Evolutionary conservation across 2,329 filamentous ascomycete species (phyloP), one percentile per base, ranked within the genome.

Genomic region (Plectosphaerella cucumerina): DNA sequence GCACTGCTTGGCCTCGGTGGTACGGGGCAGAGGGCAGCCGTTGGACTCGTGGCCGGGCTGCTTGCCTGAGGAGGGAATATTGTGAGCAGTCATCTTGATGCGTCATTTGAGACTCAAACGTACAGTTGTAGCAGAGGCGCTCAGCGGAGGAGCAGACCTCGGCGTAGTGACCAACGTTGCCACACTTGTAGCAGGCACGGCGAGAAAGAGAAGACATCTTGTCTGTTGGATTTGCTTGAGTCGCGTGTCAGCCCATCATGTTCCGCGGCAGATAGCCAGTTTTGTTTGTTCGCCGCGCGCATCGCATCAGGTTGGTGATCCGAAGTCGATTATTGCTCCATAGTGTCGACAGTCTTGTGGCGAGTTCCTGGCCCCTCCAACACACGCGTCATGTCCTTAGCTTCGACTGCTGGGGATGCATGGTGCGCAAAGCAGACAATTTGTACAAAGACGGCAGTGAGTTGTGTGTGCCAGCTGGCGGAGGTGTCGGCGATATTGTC

Each of bases 121-220:
- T 79, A 92, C 94, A 99, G 81, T 99, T 99, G 79, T 99, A 99
- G 87, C 94, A 99, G 66, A 99, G 88, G 67, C 94, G 90, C 82
- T 99, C 93, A 54, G 92, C 89, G 54, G 93, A 97, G 56, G 93
- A 94, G 87, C 94, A 99, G 62, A 96, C 92, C 82, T 97, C 92
- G 68, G 77, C 78, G 59, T 83, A 85, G 70, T 91, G 87, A 70
- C 87, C 87, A 70, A 91, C 86, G 65, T 91, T 90, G 76, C 88
- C 88, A 74, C 83, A 86, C 72, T 86, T 89, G 79, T 89, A 89
- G 80, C 88, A 92, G 62, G 87, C 87, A 73, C 88, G 86, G 72
- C 88, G 87, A 68, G 87, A 89, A 63, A 91, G 80, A 55, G 85
- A 88, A 74, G 88, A 87, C 87, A 91, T 92, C 61, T 65, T 76